These are phyloP conservation scores for Paramyrothecium roridum DNA, from an alignment of 2,329 filamentous ascomycete genomes.

Conservation along the genomic window DNA sequence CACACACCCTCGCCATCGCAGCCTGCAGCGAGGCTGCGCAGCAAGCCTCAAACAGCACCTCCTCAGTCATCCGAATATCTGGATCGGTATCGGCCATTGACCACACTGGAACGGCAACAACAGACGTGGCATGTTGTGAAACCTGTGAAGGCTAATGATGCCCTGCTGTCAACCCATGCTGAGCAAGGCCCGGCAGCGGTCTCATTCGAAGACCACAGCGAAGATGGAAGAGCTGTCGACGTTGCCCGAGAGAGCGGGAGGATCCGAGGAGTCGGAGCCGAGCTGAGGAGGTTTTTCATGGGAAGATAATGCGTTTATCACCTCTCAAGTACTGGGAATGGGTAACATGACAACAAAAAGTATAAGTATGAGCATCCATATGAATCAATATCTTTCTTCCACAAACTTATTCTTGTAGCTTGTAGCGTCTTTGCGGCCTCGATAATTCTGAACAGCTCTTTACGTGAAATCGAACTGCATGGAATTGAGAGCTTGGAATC, in stretches of 20 bases:
- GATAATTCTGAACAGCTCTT: no score
- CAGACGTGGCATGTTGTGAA: neutral
- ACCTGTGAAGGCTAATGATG: neutral
- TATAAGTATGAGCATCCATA: neutral
- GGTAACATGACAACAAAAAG: no score
- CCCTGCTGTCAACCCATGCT: neutral
- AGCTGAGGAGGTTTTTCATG: slow-evolving; percentile 19
- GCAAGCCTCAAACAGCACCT: slow-evolving; percentile 5
- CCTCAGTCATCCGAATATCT: slow-evolving; percentile 29
- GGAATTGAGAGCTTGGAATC: no score
- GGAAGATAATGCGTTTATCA: slow-evolving; percentile 8
- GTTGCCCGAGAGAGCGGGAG: slow-evolving; percentile 5
- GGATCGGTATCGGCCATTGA: slow-evolving; percentile 24
- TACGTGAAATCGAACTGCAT: no score
- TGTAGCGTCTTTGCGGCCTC: no score
- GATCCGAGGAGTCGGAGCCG: slow-evolving; percentile 14
- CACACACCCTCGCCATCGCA: slow-evolving; percentile 13
- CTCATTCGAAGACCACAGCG: slow-evolving; percentile 8
- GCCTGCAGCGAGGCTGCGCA: slow-evolving; percentile 11
- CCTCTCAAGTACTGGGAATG: neutral
- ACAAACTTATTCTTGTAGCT: no score
- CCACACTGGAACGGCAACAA: neutral
- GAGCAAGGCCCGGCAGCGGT: slow-evolving; percentile 4
- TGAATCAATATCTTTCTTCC: neutral
- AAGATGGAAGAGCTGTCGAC: slow-evolving; percentile 1